A percentile compares a stretch with the other conserved stretches of the same genome.
These are phyloP conservation scores for Xylaria bambusicola DNA, from an alignment of 495 filamentous ascomycete species.

Conservation along the genomic window DNA sequence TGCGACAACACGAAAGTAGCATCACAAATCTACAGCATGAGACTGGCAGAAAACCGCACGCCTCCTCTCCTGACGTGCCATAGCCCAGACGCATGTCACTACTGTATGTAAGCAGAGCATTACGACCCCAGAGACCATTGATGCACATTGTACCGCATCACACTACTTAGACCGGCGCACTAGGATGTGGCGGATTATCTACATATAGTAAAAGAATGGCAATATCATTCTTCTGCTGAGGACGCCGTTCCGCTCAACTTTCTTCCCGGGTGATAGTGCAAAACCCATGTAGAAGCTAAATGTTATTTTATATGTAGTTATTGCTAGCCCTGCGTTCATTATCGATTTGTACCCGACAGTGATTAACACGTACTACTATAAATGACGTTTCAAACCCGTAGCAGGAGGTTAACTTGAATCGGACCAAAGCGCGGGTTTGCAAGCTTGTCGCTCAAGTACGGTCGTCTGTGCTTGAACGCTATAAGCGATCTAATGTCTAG, in stretches of 20 bases:
- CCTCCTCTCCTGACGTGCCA: constrained; percentile 7
- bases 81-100: constrained; percentile 7
- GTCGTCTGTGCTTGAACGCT: constrained; percentile 1
- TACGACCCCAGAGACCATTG: not conserved
- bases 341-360: too few relatives aligned
- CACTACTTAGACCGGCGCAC: not conserved
- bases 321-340: too few relatives aligned
- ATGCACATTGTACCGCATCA: not conserved
- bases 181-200: constrained; percentile 5
- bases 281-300: too few relatives aligned
- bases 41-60: not conserved
- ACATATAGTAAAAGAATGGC: not conserved
- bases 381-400: too few relatives aligned
- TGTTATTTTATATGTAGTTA: too few relatives aligned
- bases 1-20: constrained; percentile 14
- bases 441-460: not conserved
- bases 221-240: not conserved
- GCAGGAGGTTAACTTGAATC: too few relatives aligned
- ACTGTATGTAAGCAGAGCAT: constrained; percentile 5
- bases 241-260: too few relatives aligned
- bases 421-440: not conserved
- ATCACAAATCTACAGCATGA: not conserved
- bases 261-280: too few relatives aligned
- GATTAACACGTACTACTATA: too few relatives aligned
- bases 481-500: constrained; percentile 6